Evolutionary conservation across 2,329 filamentous ascomycete species (phyloP).

Genomic region (Microsporum canis): DNA sequence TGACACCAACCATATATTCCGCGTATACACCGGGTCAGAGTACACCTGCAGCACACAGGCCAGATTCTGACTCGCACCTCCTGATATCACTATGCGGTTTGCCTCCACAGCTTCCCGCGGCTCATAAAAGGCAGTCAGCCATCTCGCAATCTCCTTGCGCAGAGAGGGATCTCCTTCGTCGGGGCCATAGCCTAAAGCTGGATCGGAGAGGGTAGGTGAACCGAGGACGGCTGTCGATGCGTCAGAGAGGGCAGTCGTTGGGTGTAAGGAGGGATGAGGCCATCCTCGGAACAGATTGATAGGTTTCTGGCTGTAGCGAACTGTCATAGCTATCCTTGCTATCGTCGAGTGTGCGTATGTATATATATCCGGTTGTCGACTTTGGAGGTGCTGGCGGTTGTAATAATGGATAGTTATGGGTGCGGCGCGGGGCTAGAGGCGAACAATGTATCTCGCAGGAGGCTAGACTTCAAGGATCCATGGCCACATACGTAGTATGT

Average conservation of each 20-base stretch:
- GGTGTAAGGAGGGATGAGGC: conserved; percentile 50
- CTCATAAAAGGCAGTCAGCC: conserved; percentile 55
- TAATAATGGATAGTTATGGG: neutral
- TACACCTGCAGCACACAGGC: conserved; percentile 68
- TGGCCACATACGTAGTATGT: neutral
- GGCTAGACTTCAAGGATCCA: neutral
- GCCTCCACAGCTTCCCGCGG: conserved; percentile 34
- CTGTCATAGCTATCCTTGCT: neutral
- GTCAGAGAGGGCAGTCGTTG: conserved; percentile 48
- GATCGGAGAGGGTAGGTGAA: conserved; percentile 46
- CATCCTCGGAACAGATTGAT: conserved; percentile 38
- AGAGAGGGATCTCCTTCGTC: conserved; percentile 61
- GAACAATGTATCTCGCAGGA: neutral
- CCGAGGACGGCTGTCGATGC: conserved; percentile 53
- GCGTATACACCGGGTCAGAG: conserved; percentile 65
- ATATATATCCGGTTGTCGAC: neutral
- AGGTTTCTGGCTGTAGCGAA: conserved; percentile 2
- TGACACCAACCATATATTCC: conserved; percentile 65
- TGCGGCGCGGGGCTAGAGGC: neutral
- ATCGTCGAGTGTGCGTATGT: neutral
- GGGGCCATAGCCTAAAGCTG: conserved; percentile 67
- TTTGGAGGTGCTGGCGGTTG: neutral
- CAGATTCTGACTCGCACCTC: conserved; percentile 74
- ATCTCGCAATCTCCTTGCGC: conserved; percentile 55
- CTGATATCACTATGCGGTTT: conserved; percentile 65